These are phyloP conservation scores for Sporothrix curviconia DNA, from an alignment of 2,329 filamentous ascomycete genomes.

Conservation along the genomic window DNA sequence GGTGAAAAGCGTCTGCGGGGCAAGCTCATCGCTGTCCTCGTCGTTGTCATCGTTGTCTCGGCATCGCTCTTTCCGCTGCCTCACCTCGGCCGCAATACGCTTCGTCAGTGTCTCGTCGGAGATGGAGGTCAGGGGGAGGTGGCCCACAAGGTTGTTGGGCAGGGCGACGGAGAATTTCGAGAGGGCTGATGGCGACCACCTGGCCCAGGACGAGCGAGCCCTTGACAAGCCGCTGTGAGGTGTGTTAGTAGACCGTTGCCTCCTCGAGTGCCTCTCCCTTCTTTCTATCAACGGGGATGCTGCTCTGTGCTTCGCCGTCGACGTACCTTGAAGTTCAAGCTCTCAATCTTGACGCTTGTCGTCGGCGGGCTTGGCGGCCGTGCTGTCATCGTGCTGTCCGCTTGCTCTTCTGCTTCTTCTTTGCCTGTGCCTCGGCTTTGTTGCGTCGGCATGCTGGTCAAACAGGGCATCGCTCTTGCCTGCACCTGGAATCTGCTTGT, in stretches of 20 bases:
- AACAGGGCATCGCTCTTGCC: constrained; percentile 83
- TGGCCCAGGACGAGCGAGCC: constrained; percentile 86
- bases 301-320: background rate
- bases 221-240: constrained; percentile 64
- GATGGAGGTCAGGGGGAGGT: constrained; percentile 85
- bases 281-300: too few species aligned
- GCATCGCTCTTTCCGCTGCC: constrained; percentile 37
- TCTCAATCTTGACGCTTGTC: constrained; percentile 68
- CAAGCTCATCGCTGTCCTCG: constrained; percentile 50
- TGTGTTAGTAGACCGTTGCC: background rate
- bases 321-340: constrained; percentile 79
- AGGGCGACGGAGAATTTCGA: constrained; percentile 76
- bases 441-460: constrained; percentile 63
- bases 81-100: constrained; percentile 56
- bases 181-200: constrained; percentile 69
- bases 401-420: constrained; percentile 49
- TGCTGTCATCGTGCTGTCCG: constrained; percentile 39
- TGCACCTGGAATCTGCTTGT: constrained; percentile 95
- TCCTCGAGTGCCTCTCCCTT: background rate
- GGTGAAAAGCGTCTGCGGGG: constrained; percentile 68
- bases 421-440: constrained; percentile 38
- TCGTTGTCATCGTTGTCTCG: constrained; percentile 18
- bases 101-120: constrained; percentile 73
- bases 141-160: constrained; percentile 88
- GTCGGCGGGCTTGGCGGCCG: constrained; percentile 44